phyloP scores from a whole-genome alignment of 1,139 yeast genomes.

The Blastobotrys indianensis region DNA sequence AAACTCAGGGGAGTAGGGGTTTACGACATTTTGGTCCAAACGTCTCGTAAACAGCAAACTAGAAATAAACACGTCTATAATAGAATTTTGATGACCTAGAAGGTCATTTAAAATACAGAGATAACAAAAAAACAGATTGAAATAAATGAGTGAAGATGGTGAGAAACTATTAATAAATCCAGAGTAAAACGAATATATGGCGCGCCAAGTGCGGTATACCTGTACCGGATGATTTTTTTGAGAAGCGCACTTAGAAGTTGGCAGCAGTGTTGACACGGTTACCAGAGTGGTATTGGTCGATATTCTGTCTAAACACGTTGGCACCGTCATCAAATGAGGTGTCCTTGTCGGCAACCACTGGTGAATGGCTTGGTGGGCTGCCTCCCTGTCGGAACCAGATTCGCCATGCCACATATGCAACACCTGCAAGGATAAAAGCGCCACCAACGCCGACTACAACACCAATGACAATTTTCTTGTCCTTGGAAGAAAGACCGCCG shows the following conservation, averaged over 20 bases:
- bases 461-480: slow-evolving; percentile 30
- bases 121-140: too few relatives aligned
- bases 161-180: too few relatives aligned
- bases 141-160: too few relatives aligned
- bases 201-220: background rate
- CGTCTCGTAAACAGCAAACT: too few relatives aligned
- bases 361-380: slow-evolving; percentile 7
- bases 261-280: slow-evolving; percentile 32
- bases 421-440: slow-evolving; percentile 25
- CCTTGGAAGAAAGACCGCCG: slow-evolving; percentile 26
- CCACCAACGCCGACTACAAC: slow-evolving; percentile 33
- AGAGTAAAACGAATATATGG: background rate
- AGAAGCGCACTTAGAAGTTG: slow-evolving; percentile 28
- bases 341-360: slow-evolving; percentile 11
- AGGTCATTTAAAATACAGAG: too few relatives aligned
- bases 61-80: too few relatives aligned
- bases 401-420: slow-evolving; percentile 26
- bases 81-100: too few relatives aligned
- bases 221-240: too few relatives aligned
- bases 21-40: too few relatives aligned
- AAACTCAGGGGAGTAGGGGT: too few relatives aligned
- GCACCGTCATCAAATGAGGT: slow-evolving; percentile 25
- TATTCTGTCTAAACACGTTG: slow-evolving; percentile 35
- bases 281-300: slow-evolving; percentile 34
- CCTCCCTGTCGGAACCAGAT: slow-evolving; percentile 22